These are phyloP conservation scores for Escallonia rubra DNA, from an alignment of 129 eudicot genomes.

Conservation along the genomic window DNA sequence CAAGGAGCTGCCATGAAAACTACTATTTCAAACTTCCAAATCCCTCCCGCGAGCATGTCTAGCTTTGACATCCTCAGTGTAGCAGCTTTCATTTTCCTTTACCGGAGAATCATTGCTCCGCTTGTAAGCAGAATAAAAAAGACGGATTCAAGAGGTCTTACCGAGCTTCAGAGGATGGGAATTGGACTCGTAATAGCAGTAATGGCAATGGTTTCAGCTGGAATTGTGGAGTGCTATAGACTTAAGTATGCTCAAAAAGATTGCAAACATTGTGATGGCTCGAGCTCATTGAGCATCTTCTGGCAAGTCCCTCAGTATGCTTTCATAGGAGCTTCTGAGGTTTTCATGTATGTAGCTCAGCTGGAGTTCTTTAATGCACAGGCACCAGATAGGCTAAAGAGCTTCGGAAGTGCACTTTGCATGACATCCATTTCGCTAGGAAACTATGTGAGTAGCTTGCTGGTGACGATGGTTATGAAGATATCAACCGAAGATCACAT, in stretches of 20 bases:
- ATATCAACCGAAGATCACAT: conserved; percentile 64
- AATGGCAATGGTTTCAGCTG: conserved; percentile 76
- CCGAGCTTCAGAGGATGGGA: conserved; percentile 96
- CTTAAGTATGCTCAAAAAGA: conserved; percentile 62
- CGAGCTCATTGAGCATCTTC: conserved; percentile 81
- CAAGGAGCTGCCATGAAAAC: conserved; percentile 95
- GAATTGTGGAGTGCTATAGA: conserved; percentile 75
- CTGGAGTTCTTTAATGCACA: conserved; percentile 94
- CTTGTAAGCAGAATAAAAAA: conserved; percentile 43
- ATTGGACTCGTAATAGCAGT: conserved; percentile 89
- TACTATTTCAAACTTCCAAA: conserved; percentile 52
- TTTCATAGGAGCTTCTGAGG: conserved; percentile 82
- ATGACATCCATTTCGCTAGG: conserved; percentile 97
- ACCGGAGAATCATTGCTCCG: conserved; percentile 67
- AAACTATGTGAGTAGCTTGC: conserved; percentile 79
- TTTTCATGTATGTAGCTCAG: conserved; percentile 92
- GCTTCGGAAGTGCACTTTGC: conserved; percentile 95
- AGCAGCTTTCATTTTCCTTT: conserved; percentile 68
- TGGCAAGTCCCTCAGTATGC: conserved; percentile 96
- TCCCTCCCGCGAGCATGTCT: conserved; percentile 95
- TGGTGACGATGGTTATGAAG: conserved; percentile 77
- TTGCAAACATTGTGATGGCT: conserved; percentile 62
- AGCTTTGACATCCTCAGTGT: conserved; percentile 91
- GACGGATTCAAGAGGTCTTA: conserved; percentile 53
- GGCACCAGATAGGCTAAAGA: conserved; percentile 88